A percentile compares a stretch with the other conserved stretches of the same genome.
Conservation (phyloP, 2,329 filamentous ascomycete genomes). For the Rosellinia necatrix region DNA sequence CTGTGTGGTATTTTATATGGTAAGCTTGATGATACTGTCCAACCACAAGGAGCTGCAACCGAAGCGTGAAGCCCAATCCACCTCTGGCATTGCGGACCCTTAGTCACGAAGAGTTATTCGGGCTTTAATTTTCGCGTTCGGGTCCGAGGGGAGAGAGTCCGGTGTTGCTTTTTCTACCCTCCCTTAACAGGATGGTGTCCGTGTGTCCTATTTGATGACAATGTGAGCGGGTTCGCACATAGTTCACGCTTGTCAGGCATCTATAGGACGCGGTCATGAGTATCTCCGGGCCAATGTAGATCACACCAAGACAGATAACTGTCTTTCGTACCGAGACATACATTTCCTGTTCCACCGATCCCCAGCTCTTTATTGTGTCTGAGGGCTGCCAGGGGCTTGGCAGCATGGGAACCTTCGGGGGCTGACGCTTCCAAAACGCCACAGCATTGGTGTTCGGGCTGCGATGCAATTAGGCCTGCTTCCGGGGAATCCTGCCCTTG, state of each 20-base stretch:
- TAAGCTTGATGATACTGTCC: no score
- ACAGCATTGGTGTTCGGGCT: constrained; percentile 4
- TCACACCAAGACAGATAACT: constrained; percentile 13
- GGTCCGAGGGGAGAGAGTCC: constrained; percentile 2
- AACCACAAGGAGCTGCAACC: no score
- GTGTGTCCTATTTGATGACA: background rate
- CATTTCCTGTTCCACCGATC: constrained; percentile 17
- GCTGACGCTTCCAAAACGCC: constrained; percentile 8
- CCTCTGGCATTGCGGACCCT: no score
- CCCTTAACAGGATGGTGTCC: background rate
- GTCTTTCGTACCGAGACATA: constrained; percentile 20
- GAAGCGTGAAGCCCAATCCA: no score
- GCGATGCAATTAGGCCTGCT: background rate
- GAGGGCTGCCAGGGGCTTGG: background rate
- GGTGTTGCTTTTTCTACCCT: background rate
- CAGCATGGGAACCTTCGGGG: background rate
- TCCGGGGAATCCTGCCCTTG: background rate
- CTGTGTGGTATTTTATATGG: no score
- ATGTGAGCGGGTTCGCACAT: no score
- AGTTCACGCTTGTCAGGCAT: background rate
- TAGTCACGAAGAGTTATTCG: no score
- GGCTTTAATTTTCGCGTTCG: background rate
- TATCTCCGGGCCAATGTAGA: constrained; percentile 8
- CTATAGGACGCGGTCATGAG: background rate
- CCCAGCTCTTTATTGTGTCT: background rate